Evolutionary conservation across 129 eudicot species (phyloP), one percentile per base, ranked within the genome.

Genomic region (Heracleum sosnowskyi): DNA sequence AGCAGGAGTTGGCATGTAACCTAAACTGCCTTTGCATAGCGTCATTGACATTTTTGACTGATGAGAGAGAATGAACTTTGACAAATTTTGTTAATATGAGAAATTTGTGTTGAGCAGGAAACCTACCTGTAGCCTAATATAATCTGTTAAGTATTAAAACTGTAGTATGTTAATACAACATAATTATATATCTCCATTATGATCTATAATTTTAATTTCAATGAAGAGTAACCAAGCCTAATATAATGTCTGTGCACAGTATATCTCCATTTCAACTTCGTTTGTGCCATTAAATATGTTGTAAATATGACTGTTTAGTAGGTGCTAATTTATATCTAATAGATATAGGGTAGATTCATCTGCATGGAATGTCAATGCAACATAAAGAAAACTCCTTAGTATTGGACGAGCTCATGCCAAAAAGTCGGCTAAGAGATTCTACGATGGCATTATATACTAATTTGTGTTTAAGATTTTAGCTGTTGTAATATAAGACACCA

Each of bases 271-370:
- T n/a, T n/a, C 57, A 28, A 7, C 44, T 73, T 74, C 46, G 40
- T 63, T 82, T 83, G 82, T 79, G 78, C 41, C 18, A 73, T 71
- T 41, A 31, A 55, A 37, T 20, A 73, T 16, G 15, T 36, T 41
- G 71, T 40, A 12, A 64, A 18, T 51, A 34, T 39, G 22, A 34
- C 35, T n/a, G 15, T 36, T 7, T 35, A 35, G 5, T 46, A 16
- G 13, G 51, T 28, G 44, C 11, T 17, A 47, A 20, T 18, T 31
- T 63, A 41, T 31, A 57, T 45, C 20, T 29, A 10, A 17, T 6
- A 11, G 6, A 29, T 36, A 4, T 76, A n/a, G 9, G 66, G 66
- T n/a, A 24, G 66, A 57, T 57, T 57, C 16, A 57, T 57, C 3
- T 57, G 66, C 31, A 24, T n/a, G 33, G 31, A 46, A 17, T 17